These are phyloP conservation scores for Mycothermus thermophilus DNA, from an alignment of 495 filamentous ascomycete species.

Conservation along the genomic window DNA sequence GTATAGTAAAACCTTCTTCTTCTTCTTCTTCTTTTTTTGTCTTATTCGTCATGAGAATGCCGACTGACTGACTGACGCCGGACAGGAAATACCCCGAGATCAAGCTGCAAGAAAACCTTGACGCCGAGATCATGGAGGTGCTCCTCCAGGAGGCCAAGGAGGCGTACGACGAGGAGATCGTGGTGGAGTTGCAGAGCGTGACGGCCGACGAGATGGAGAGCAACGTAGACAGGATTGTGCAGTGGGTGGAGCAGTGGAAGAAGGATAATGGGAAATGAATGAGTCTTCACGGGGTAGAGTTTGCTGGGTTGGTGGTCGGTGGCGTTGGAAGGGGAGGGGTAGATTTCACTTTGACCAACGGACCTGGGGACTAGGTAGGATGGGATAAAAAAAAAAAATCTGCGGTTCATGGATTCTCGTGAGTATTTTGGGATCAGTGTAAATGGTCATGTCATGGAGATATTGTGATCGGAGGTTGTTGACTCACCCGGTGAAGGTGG, in stretches of 20 bases:
- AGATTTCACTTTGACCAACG: too few relatives aligned
- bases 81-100: slow-evolving; percentile 59
- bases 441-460: too few relatives aligned
- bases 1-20: slow-evolving; percentile 33
- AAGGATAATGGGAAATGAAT: slow-evolving; percentile 35
- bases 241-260: slow-evolving; percentile 75
- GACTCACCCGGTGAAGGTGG: too few relatives aligned
- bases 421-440: too few relatives aligned
- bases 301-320: background rate
- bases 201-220: slow-evolving; percentile 66
- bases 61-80: too few relatives aligned
- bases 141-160: slow-evolving; percentile 81
- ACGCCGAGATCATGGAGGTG: slow-evolving; percentile 95
- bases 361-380: too few relatives aligned
- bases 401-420: too few relatives aligned
- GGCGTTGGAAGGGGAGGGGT: background rate
- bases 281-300: too few relatives aligned
- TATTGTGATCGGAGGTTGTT: too few relatives aligned
- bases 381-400: too few relatives aligned
- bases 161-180: slow-evolving; percentile 72
- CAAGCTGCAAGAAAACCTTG: slow-evolving; percentile 92
- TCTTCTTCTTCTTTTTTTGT: background rate
- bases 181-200: slow-evolving; percentile 82
- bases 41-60: too few relatives aligned
- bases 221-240: slow-evolving; percentile 71